A percentile compares a stretch with the other conserved stretches of the same genome.
These are phyloP conservation scores for Hypoxylon sp. DNA, from an alignment of 2,329 filamentous ascomycete genomes.

Conservation along the genomic window DNA sequence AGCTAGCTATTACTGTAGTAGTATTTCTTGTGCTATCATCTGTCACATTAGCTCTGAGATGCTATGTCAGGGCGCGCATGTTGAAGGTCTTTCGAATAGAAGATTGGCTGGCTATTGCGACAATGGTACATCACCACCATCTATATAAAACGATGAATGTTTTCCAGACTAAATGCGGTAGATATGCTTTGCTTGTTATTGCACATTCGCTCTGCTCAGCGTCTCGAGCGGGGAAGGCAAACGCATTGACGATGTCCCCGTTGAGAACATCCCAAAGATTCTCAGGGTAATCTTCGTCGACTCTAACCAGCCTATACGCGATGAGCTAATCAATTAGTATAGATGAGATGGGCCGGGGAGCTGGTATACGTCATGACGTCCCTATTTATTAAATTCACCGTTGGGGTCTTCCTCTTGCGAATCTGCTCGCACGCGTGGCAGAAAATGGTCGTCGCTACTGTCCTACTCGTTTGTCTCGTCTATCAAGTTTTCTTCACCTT, in stretches of 20 bases:
- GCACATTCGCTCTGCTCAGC: conserved; percentile 43
- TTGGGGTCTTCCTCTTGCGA: conserved; percentile 59
- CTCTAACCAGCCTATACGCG: background rate
- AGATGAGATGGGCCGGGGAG: conserved; percentile 57
- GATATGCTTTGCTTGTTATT: conserved; percentile 45
- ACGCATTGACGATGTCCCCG: conserved; percentile 38
- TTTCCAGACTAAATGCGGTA: conserved; percentile 34
- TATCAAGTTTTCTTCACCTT: conserved; percentile 57
- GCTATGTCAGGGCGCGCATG: conserved; percentile 49
- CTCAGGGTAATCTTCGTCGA: conserved; percentile 43
- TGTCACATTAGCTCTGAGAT: conserved; percentile 49
- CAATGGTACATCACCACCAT: conserved; percentile 43
- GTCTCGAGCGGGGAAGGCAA: conserved; percentile 48
- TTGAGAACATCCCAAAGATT: conserved; percentile 42
- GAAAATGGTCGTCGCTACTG: conserved; percentile 54
- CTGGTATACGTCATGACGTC: conserved; percentile 58
- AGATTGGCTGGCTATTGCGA: conserved; percentile 48
- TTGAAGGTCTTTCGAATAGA: conserved; percentile 49
- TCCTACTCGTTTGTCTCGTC: conserved; percentile 53
- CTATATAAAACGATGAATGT: background rate
- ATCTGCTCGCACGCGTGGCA: conserved; percentile 56
- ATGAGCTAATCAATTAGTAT: background rate
- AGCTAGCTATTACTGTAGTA: conserved; percentile 41
- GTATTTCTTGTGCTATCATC: conserved; percentile 43
- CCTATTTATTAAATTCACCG: conserved; percentile 57